Evolutionary conservation across 2,329 filamentous ascomycete genomes (phyloP), one percentile per base, ranked within the genome.

Genomic region (Diaporthe aspalathi): DNA sequence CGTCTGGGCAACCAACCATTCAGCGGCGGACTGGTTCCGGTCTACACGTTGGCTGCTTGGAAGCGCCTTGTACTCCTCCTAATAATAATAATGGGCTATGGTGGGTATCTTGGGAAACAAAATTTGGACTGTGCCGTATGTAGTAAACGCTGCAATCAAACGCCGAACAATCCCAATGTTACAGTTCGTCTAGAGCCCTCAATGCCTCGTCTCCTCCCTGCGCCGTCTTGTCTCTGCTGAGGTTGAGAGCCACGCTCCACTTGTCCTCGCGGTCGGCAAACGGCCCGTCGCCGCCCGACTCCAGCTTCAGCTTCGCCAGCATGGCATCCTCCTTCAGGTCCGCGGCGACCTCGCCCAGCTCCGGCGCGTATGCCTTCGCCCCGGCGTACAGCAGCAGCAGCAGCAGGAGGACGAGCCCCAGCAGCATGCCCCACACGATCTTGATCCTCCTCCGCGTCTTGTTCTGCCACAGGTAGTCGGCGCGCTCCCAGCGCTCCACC

Each of bases 391-490:
- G 75, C 9, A 88, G 79, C 3, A 88, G 79, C 3, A 87, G 72
- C 22, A 89, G 72, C 2, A 88, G 74, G 45, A 91, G 83, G 5
- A 83, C 78, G 43, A 86, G 72, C 11, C 84, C 78, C 27, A 83
- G 87, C 72, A 87, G 87, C 73, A 90, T 84, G 49, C 89, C 85
- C 90, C 91, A 93, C 57, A 92, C 81, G 24, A 88, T 84, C 74
- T 87, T 89, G 73, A 93, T 82, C 63, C 90, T 86, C 77, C 83
- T 85, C 73, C 89, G 83, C n/a, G 90, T 92, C 76, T 85, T 89
- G 76, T 92, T 90, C 80, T 93, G 89, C 85, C 91, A 92, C 76
- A 90, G 88, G 60, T 83, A 84, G 79, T 94, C 92, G 1, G 88
- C 86, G 70, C 84, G 85, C 78, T 93, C 91, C 87, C 92, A 93